Conservation (phyloP, 441 rosid species). For the Eutrema salsugineum region DNA sequence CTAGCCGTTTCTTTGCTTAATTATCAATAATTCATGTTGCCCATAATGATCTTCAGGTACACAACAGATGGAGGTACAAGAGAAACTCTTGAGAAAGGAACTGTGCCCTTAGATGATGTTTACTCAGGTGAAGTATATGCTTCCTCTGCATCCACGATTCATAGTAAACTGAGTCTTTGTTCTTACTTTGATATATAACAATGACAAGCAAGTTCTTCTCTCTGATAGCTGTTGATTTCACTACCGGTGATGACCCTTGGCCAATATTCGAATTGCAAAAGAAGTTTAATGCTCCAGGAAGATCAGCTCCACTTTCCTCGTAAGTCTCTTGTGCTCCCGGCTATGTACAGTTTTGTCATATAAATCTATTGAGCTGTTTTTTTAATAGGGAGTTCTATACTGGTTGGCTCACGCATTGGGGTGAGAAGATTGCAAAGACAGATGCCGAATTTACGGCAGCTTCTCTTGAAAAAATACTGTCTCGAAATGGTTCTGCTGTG, state of each 20-base stretch:
- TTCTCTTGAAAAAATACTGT: slow-evolving; percentile 69
- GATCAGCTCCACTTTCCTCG: slow-evolving; percentile 94
- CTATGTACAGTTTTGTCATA: background rate
- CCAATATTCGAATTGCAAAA: slow-evolving; percentile 82
- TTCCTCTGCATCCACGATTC: background rate
- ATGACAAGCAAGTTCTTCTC: slow-evolving; percentile 6
- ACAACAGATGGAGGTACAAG: slow-evolving; percentile 91
- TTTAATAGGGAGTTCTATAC: slow-evolving; percentile 88
- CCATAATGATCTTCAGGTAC: slow-evolving; percentile 46
- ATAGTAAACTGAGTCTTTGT: background rate
- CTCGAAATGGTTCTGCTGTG: slow-evolving; percentile 86
- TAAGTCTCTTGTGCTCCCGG: slow-evolving; percentile 32
- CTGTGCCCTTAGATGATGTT: slow-evolving; percentile 56
- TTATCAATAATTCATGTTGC: background rate
- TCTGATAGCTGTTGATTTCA: slow-evolving; percentile 86
- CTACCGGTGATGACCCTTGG: slow-evolving; percentile 83
- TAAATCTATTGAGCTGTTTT: slow-evolving; percentile 16
- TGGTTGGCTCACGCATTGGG: slow-evolving; percentile 99
- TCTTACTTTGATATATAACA: background rate
- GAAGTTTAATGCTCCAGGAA: slow-evolving; percentile 90
- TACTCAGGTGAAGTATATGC: slow-evolving; percentile 57
- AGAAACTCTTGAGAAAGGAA: slow-evolving; percentile 79
- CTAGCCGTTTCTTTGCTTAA: no score
- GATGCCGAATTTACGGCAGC: slow-evolving; percentile 67
- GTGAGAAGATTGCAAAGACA: slow-evolving; percentile 71